Conservation (phyloP, 495 filamentous ascomycete species). For the Hypoxylon lenormandii region DNA sequence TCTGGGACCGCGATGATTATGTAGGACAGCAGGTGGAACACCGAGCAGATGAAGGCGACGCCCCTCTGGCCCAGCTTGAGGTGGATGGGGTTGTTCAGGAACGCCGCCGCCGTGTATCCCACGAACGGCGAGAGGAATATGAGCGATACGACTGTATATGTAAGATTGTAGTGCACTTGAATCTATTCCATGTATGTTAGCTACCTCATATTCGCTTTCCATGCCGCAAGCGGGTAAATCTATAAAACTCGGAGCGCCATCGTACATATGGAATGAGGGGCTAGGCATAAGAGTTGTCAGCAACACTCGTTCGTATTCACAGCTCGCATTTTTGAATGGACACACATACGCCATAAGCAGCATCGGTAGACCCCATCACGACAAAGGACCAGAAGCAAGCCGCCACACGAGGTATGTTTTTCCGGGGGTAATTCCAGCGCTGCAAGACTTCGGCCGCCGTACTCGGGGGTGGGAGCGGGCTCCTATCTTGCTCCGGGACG, state of each 20-base stretch:
- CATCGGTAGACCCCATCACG: constrained; percentile 85
- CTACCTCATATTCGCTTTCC: background rate
- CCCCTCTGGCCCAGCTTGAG: constrained; percentile 76
- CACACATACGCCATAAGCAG: constrained; percentile 76
- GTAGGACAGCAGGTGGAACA: constrained; percentile 74
- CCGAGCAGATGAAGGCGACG: constrained; percentile 73
- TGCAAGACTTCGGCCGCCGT: constrained; percentile 46
- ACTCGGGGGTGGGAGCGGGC: constrained; percentile 25
- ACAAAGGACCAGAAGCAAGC: constrained; percentile 79
- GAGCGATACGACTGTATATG: constrained; percentile 80
- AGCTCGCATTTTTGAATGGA: constrained; percentile 1
- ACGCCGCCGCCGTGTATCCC: constrained; percentile 82
- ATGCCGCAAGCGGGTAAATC: background rate
- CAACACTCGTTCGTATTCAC: constrained; percentile 6
- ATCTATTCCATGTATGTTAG: constrained; percentile 52
- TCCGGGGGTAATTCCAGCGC: constrained; percentile 76
- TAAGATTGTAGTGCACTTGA: constrained; percentile 76
- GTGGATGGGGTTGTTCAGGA: constrained; percentile 72
- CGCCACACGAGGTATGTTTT: constrained; percentile 73
- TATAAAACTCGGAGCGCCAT: constrained; percentile 53
- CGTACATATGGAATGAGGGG: constrained; percentile 71
- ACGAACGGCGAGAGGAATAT: constrained; percentile 84
- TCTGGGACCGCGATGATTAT: constrained; percentile 71
- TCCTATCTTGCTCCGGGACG: constrained; percentile 25
- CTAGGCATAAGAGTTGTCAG: constrained; percentile 26